phyloP scores from a whole-genome alignment of 78 protist genomes.

The Dictyostelium discoideum region DNA sequence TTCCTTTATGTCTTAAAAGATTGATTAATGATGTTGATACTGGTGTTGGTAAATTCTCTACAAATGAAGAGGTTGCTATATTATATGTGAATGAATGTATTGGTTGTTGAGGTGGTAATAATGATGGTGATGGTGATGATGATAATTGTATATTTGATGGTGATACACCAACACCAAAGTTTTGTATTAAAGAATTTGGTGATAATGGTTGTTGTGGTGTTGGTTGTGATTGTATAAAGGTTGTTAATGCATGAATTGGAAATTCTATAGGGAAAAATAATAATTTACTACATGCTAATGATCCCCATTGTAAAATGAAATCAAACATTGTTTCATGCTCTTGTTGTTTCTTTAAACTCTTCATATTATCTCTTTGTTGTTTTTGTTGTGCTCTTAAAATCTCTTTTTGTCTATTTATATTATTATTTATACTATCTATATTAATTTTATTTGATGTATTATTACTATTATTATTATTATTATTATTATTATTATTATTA shows the following conservation, averaged over 20 bases:
- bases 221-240: constrained; percentile 67
- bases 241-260: constrained; percentile 75
- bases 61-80: not conserved
- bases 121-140: not conserved
- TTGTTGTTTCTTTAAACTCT: not conserved
- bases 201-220: constrained; percentile 49
- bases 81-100: not conserved
- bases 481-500: not conserved
- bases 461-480: not conserved
- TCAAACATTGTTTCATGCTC: constrained; percentile 25
- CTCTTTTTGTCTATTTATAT: not conserved
- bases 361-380: not conserved
- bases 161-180: no score
- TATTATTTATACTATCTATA: constrained; percentile 10
- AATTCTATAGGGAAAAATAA: constrained; percentile 63
- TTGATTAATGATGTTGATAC: not conserved
- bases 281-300: constrained; percentile 54
- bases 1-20: constrained; percentile 42
- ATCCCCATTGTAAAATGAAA: constrained; percentile 62
- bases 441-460: not conserved
- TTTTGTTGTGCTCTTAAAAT: not conserved
- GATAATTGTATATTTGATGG: not conserved
- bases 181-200: not conserved
- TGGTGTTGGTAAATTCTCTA: not conserved
- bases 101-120: not conserved